Evolutionary conservation across 2,329 filamentous ascomycete species (phyloP), one percentile per base, ranked within the genome.

Genomic region (Tolypocladium amazonense): DNA sequence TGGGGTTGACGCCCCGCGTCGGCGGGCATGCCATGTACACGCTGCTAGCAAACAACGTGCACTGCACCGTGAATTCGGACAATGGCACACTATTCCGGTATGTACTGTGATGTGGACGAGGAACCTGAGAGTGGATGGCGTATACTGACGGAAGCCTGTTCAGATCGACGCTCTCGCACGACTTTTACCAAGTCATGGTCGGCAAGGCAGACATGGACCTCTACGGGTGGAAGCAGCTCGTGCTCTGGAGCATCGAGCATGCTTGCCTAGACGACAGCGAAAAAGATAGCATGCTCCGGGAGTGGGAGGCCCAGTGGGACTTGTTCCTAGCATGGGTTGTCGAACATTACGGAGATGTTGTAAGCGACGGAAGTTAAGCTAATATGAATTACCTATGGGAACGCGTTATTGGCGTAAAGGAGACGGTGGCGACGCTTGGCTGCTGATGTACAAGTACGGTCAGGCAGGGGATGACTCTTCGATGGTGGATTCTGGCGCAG

Each of bases 121-220:
- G 4, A 50, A 7, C 18, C 6, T 4, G 23, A 14, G 1, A 15
- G 15, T 6, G 9, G 15, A 7, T 20, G 18, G 6, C 53, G 18
- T 25, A 9, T 15, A 2, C 37, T 54, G 52, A 45, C 37, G 2
- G 3, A 11, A 3, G 11, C 12, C 14, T 25, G 7, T 14, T 11
- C 15, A 89, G 86, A 63, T 89, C 88, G 18, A 85, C 85, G 2
- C 78, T 91, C 52, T 87, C 86, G 1, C 87, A 90, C 64, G 88
- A 92, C 67, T 90, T 91, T 68, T 91, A 90, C 69, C 88, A 92
- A 68, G 80, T 87, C 61, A 84, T 91, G 78, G 80, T 88, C 9
- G 88, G 88, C 56, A 84, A 84, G 53, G 76, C 79, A 15, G 79
- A 83, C 60, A 89, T 91, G 80, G 82, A 79, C 23, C 71, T 92